A percentile compares a stretch with the other conserved stretches of the same genome.
These are phyloP conservation scores for Phoma sp. DNA, from an alignment of 2,329 filamentous ascomycete species.

Conservation along the genomic window DNA sequence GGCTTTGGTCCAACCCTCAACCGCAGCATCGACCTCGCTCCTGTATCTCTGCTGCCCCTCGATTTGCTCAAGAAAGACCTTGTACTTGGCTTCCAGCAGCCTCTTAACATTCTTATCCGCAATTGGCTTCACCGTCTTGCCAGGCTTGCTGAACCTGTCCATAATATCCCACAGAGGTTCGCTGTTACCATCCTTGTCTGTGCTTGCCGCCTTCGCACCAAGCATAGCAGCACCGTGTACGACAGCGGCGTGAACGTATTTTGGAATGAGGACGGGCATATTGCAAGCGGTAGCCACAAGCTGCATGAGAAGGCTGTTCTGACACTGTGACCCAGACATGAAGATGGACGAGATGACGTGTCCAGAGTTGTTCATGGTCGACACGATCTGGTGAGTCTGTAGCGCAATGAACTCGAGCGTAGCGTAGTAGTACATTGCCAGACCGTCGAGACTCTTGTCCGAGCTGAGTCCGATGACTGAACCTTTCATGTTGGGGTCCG, in stretches of 20 bases:
- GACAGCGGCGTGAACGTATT: conserved; percentile 93
- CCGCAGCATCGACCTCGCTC: conserved; percentile 71
- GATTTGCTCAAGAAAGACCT: conserved; percentile 94
- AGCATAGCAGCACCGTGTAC: conserved; percentile 99
- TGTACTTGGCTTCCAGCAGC: conserved; percentile 86
- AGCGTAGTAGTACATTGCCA: conserved; percentile 91
- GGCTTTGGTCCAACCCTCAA: conserved; percentile 41
- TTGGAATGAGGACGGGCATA: conserved; percentile 91
- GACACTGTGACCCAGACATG: conserved; percentile 98
- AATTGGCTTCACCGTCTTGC: conserved; percentile 79
- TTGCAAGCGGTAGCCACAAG: conserved; percentile 88
- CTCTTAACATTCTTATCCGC: conserved; percentile 75
- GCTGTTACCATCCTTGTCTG: conserved; percentile 75
- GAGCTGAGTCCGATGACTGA: conserved; percentile 84
- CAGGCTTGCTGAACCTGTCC: conserved; percentile 96
- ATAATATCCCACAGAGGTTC: conserved; percentile 96
- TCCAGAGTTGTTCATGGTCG: conserved; percentile 89
- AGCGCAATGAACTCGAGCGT: conserved; percentile 98
- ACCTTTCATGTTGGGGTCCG: conserved; percentile 91
- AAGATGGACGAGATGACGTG: conserved; percentile 92
- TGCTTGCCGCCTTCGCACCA: conserved; percentile 93
- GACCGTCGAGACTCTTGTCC: conserved; percentile 84
- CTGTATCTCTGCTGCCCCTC: conserved; percentile 84
- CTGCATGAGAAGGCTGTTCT: conserved; percentile 90
- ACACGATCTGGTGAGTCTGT: conserved; percentile 94